Conservation (phyloP, 192 early-diverging fungal species). For the Allomyces javanicus region DNA sequence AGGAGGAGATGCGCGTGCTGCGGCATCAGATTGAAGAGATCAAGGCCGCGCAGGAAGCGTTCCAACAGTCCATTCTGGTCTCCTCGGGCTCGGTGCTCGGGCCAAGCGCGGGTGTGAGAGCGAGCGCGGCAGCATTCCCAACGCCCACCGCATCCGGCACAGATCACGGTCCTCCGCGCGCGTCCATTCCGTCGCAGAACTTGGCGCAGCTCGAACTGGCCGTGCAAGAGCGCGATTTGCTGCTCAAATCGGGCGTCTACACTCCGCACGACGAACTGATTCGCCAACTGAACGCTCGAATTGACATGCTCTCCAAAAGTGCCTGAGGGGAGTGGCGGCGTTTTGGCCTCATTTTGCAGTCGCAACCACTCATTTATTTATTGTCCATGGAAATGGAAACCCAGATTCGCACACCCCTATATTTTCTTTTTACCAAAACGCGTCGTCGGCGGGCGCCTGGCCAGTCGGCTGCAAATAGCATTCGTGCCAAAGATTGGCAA, state of each 20-base stretch:
- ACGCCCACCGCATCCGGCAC: too few species aligned
- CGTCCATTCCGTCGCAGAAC: neutral
- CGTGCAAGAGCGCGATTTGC: neutral
- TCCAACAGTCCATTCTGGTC: neutral
- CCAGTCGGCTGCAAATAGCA: too few species aligned
- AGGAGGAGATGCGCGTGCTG: neutral
- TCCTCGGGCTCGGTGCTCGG: neutral
- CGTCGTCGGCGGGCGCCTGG: too few species aligned
- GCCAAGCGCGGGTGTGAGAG: neutral
- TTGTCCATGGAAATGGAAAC: too few species aligned
- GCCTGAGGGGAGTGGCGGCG: too few species aligned
- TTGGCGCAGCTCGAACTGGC: slow-evolving; percentile 1
- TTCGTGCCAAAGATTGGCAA: too few species aligned
- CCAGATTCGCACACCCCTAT: too few species aligned
- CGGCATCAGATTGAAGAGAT: neutral
- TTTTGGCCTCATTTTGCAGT: too few species aligned
- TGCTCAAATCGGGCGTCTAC: slow-evolving; percentile 4
- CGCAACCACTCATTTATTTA: too few species aligned
- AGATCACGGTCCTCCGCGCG: neutral
- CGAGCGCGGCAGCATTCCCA: too few species aligned
- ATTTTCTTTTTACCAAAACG: too few species aligned
- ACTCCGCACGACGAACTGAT: slow-evolving; percentile 1
- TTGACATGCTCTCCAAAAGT: neutral
- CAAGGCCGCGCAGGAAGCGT: neutral
- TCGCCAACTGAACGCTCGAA: neutral